Evolutionary conservation across 306 rosid genomes (phyloP), one percentile per base, ranked within the genome.

Genomic region (Trifolium dubium): DNA sequence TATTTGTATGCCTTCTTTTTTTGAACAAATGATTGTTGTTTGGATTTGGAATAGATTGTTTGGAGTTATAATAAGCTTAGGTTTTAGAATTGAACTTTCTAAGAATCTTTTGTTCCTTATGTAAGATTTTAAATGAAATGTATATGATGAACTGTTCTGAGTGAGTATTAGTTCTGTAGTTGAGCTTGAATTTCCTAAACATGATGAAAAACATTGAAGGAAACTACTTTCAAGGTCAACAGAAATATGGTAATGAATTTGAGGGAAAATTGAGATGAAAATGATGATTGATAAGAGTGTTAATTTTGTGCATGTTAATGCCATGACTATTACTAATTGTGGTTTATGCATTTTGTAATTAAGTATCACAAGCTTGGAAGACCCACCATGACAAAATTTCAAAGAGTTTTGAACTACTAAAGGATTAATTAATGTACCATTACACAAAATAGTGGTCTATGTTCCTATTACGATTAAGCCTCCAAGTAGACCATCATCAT

Each of bases 31-130:
- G 1, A 75, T 63, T 37, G 84, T 41, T 23, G 29, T 17, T 74
- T 62, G 80, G 35, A 80, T 44, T 19, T 80, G 80, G 2, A 32
- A 35, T 18, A 18, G 37, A 13, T 64, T 17, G 2, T 15, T 10
- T 37, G 87, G 88, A 11, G 83, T 84, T 8, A 86, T 68, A 19
- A 84, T 82, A n/a, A 82, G 59, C 14, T 23, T 12, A 2, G 90
- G 90, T 82, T 84, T 88, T 51, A 78, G 84, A 2, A 53, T 19
- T 39, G 90, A 80, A n/a, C 40, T 75, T 11, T 69, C 19, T 18
- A 5, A 47, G 60, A 87, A 87, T 77, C 83, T 40, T 15, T 32
- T 77, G 71, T 87, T 87, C 50, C 73, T 77, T 39, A 80, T 54
- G 65, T 79, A 82, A 17, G 74, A 85, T 39, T 85, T 79, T 41